Percentiles rank a stretch among this genome's conserved stretches.
Evolutionary conservation across 2,329 filamentous ascomycete species (phyloP).

Genomic region (Trichoderma simmonsii): DNA sequence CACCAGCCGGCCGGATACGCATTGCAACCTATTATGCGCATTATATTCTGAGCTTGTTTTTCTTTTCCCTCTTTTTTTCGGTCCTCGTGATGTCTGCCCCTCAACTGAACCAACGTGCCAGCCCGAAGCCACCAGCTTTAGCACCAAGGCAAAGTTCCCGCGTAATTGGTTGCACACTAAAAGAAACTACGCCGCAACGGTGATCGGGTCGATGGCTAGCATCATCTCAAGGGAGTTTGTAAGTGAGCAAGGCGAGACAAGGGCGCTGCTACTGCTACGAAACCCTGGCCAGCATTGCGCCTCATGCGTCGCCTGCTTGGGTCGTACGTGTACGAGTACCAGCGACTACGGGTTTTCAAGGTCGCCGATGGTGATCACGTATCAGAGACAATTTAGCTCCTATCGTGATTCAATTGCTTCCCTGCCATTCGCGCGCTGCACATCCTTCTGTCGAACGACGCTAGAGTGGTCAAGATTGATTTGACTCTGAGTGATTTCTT

Average conservation of each 20-base stretch:
- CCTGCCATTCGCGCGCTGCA: background rate
- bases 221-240: background rate
- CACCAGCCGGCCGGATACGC: background rate
- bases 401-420: background rate
- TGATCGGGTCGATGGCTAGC: background rate
- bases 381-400: background rate
- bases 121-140: background rate
- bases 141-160: background rate
- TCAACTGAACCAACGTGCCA: constrained; percentile 13
- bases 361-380: background rate
- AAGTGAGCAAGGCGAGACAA: background rate
- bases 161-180: constrained; percentile 5
- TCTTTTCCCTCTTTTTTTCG: constrained; percentile 1
- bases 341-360: background rate
- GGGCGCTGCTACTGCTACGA: background rate
- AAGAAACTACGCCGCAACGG: background rate
- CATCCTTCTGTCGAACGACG: background rate
- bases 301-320: background rate
- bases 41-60: background rate
- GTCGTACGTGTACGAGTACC: background rate
- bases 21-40: background rate
- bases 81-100: constrained; percentile 15
- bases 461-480: background rate
- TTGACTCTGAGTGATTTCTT: background rate
- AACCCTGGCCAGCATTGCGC: background rate